Evolutionary conservation across 257 asterid genomes (phyloP).

Genomic region (Plantago ovata): DNA sequence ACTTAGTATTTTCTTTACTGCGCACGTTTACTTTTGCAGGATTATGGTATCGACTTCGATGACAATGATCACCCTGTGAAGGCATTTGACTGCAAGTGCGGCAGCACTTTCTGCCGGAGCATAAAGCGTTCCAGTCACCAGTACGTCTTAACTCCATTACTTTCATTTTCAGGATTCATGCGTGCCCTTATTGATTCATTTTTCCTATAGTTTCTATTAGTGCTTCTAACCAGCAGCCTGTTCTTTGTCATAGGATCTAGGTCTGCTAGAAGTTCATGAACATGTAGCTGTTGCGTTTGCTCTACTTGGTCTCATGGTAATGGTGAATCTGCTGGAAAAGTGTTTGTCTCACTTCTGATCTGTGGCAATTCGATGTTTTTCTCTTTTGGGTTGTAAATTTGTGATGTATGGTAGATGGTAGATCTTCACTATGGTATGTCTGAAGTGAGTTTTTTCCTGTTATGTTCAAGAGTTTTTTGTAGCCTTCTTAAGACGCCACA

Average conservation of each 20-base stretch:
- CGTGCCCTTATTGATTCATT: too few relatives aligned
- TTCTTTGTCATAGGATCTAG: slow-evolving; percentile 26
- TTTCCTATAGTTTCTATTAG: too few relatives aligned
- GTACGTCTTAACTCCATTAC: slow-evolving; percentile 7
- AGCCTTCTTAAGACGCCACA: too few relatives aligned
- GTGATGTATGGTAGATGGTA: slow-evolving; percentile 17
- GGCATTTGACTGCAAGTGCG: slow-evolving; percentile 73
- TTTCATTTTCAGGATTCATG: background rate
- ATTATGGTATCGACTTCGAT: slow-evolving; percentile 86
- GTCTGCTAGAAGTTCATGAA: slow-evolving; percentile 24
- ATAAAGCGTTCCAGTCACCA: slow-evolving; percentile 59
- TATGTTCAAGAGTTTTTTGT: slow-evolving; percentile 2
- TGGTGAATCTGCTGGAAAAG: background rate
- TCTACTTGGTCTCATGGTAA: background rate
- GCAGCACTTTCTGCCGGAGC: slow-evolving; percentile 82
- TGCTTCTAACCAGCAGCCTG: slow-evolving; percentile 16
- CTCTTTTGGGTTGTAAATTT: background rate
- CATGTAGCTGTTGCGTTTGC: slow-evolving; percentile 6
- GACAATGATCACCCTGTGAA: slow-evolving; percentile 71
- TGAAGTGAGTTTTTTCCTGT: background rate
- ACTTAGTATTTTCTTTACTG: slow-evolving; percentile 10
- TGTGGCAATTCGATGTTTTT: slow-evolving; percentile 6
- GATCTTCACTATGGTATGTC: background rate
- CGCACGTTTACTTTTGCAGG: slow-evolving; percentile 49
- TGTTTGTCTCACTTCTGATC: background rate